These are phyloP conservation scores for Saccharum spontaneum DNA, from an alignment of 176 grass and related monocot species.

Conservation along the genomic window DNA sequence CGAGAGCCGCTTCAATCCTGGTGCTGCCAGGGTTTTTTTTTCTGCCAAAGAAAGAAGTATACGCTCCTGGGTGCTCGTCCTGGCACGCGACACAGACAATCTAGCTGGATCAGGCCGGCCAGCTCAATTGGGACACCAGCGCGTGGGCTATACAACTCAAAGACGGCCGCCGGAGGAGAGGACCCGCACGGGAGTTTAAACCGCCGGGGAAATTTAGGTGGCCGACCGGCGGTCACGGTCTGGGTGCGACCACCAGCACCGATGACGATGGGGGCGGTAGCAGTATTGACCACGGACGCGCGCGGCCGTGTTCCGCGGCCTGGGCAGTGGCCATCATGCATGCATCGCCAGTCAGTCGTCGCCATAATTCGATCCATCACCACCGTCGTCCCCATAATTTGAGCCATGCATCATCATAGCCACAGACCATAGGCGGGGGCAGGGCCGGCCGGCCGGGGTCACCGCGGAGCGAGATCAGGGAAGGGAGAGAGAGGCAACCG, in stretches of 20 bases:
- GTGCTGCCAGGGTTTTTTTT: too few species aligned
- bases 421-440: not conserved
- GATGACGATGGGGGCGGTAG: not conserved
- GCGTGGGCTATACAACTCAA: not conserved
- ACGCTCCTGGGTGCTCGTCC: not conserved
- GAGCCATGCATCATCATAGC: not conserved
- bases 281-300: not conserved
- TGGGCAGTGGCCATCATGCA: not conserved
- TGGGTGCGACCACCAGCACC: not conserved
- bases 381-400: slow-evolving; percentile 1
- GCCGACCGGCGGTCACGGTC: not conserved
- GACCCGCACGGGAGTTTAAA: not conserved
- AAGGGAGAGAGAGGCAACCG: not conserved
- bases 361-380: not conserved
- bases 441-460: not conserved
- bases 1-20: too few species aligned
- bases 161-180: not conserved
- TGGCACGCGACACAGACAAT: not conserved
- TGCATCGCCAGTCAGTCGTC: not conserved
- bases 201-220: not conserved
- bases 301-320: not conserved
- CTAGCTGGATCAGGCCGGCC: not conserved
- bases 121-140: not conserved
- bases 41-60: too few species aligned
- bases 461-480: not conserved